Base-by-base conservation (phyloP, 2,329 filamentous ascomycete genomes). In the Alternaria dauci region DNA sequence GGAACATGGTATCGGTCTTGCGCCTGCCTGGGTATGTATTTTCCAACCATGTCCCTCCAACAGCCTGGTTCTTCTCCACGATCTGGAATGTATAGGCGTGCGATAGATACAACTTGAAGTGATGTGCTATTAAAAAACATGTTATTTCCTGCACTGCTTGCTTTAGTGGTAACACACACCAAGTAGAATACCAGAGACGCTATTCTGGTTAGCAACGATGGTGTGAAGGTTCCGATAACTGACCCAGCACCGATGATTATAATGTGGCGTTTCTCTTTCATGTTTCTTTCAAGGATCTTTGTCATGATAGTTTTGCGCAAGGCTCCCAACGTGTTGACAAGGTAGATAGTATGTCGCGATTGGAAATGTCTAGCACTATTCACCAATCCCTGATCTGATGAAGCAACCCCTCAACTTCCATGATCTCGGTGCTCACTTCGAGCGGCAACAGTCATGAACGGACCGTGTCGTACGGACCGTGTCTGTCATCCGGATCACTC, bases 11-110 rank as follows among this genome's bases (percentile, higher is more conserved):
- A 7, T 36, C 6, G 14, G 14, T 36, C 28, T 8, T 44, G 26
- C 20, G 34, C 14, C 28, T 36, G 5, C 78, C 58, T 16, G 65
- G 65, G 44, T 72, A 74, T 50, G 73, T 67, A 56, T 80, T 80
- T 59, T 79, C 77, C 1, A 80, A 65, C 79, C 80, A 81, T 3
- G 78, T 81, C 18, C 69, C 78, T 64, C 77, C 76, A 38, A 81
- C 75, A 42, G 80, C 76, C 36, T 71, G 67, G 57, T 81, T 81
- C 68, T 80, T 81, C 62, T 81, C 80, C 32, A 36, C 32, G 16
- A 36, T 16, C 32, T 36, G 32, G 14, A 36, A 36, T 36, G 32
- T 36, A 36, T 36, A 36, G 32, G 32, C 32, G 32, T 36, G 32
- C 12, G 32, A 36, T 36, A 36, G 2, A 16, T 36, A 8, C 32